Evolutionary conservation across 2,329 filamentous ascomycete species (phyloP), one percentile per base, ranked within the genome.

Genomic region (Aspergillus sp.): DNA sequence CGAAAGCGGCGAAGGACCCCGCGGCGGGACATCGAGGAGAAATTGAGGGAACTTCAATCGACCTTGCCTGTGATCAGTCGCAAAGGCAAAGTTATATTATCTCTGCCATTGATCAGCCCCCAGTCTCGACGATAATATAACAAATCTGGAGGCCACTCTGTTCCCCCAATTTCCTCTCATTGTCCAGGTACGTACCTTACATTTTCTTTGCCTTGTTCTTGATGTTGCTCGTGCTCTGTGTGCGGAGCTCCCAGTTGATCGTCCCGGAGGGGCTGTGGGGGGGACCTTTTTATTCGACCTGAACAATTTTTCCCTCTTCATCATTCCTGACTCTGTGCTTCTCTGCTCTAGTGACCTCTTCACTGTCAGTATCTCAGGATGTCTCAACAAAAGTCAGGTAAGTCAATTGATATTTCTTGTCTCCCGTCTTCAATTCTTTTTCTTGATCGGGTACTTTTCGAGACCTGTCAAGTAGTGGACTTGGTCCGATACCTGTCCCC

Each of bases 371-470:
- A 59, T 70, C 49, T 63, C 64, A 74, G 63, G 61, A 78, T 77
- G 74, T 72, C 72, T 72, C 72, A 73, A 65, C 72, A 76, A 67
- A 78, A 78, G 67, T 76, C 75, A 67, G 76, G 76, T 78, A 74
- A 60, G 65, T 41, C 45, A 54, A 63, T 57, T 45, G 39, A 39
- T 17, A 15, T 23, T 28, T 25, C 30, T 39, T 58, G 45, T 30
- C 48, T 41, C 38, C 62, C 68, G 55, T 53, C 49, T 62, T 55
- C 59, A 55, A 55, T 58, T 60, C 47, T 9, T 43, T 63, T 17
- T 58, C 60, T 63, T 64, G 57, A 36, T 60, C 39, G 38, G 28
- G 41, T 49, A n/a, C 25, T 51, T 36, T 38, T 36, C 21, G 45
- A 28, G 57, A 52, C 48, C 47, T 32, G 64, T 66, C 63, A 59